These are phyloP conservation scores for Stenogyne calaminthoides DNA, from an alignment of 305 asterid species.

Conservation along the genomic window DNA sequence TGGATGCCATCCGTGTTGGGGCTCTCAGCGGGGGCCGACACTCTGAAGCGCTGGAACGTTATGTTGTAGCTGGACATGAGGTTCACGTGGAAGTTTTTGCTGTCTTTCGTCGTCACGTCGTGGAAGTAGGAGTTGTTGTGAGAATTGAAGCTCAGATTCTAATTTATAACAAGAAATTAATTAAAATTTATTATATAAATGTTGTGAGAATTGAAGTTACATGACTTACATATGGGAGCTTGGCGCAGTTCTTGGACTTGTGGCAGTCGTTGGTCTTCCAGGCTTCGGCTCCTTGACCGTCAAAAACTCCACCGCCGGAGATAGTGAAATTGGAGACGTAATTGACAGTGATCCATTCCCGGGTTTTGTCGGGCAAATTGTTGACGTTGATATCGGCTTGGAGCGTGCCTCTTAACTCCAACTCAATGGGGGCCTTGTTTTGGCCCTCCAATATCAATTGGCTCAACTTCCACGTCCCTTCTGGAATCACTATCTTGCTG, in stretches of 20 bases:
- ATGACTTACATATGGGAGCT: conserved; percentile 28
- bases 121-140: conserved; percentile 40
- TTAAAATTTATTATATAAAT: no score
- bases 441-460: conserved; percentile 36
- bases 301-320: conserved; percentile 51
- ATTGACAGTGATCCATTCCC: conserved; percentile 46
- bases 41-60: conserved; percentile 34
- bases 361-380: conserved; percentile 30
- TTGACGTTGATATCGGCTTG: conserved; percentile 35
- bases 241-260: conserved; percentile 32
- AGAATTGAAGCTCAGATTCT: conserved; percentile 49
- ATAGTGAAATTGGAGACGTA: conserved; percentile 36
- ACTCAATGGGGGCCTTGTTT: conserved; percentile 45
- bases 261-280: conserved; percentile 46
- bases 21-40: conserved; percentile 49
- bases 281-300: conserved; percentile 46
- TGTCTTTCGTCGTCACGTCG: conserved; percentile 47
- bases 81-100: conserved; percentile 57
- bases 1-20: conserved; percentile 72
- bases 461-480: conserved; percentile 32
- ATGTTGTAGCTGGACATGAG: conserved; percentile 42
- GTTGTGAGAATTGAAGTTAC: no score
- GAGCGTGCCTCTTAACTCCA: conserved; percentile 43
- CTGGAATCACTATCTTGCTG: conserved; percentile 28
- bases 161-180: no score